These are phyloP conservation scores for Salvia miltiorrhiza DNA, from an alignment of 257 asterid species.

Conservation along the genomic window DNA sequence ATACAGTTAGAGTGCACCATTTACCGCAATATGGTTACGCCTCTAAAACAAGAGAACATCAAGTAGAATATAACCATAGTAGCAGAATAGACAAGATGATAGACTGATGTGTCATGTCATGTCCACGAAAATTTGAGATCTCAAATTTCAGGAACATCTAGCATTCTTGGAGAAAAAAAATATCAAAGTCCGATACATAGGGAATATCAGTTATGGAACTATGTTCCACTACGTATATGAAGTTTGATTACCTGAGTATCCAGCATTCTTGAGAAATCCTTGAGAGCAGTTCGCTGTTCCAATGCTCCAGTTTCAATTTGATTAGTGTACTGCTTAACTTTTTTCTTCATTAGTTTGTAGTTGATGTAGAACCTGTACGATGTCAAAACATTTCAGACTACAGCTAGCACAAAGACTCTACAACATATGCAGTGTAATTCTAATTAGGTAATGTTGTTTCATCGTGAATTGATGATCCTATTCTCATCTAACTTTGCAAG, in stretches of 20 bases:
- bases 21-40: background rate
- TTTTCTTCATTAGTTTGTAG: constrained; percentile 96
- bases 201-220: background rate
- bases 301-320: constrained; percentile 71
- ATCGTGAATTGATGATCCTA: background rate
- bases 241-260: constrained; percentile 71
- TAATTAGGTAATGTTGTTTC: background rate
- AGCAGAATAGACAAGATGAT: background rate
- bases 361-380: constrained; percentile 79
- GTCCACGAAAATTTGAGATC: background rate
- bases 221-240: background rate
- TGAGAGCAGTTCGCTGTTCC: constrained; percentile 73
- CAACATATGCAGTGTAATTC: background rate
- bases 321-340: constrained; percentile 66
- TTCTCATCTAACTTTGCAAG: background rate
- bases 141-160: constrained; percentile 1
- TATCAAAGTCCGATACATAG: background rate
- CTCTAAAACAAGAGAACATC: background rate
- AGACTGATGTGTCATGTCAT: background rate
- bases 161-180: background rate
- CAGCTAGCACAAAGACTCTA: background rate
- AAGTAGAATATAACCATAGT: background rate
- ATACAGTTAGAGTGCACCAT: background rate
- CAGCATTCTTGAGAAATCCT: constrained; percentile 91
- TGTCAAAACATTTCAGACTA: constrained; percentile 16